These are phyloP conservation scores for Mrakiaceae sp. DNA, from an alignment of 1,284 basidiomycete genomes.

Conservation along the genomic window DNA sequence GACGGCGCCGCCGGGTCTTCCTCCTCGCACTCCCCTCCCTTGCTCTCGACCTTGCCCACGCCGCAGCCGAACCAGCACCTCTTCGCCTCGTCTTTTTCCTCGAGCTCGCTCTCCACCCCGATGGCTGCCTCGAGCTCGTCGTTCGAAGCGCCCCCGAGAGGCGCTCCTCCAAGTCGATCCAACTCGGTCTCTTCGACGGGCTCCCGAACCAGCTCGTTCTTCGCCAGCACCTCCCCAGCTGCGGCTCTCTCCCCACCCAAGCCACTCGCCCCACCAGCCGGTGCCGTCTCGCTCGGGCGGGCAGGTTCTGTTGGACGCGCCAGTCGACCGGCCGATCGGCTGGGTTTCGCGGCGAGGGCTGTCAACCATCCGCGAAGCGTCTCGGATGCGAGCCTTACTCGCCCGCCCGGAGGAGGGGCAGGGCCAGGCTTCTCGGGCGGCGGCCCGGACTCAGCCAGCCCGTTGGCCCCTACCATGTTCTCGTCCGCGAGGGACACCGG, in stretches of 20 bases:
- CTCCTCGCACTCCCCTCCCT: no score
- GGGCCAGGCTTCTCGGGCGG: neutral
- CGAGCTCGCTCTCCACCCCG: neutral
- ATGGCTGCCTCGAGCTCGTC: no score
- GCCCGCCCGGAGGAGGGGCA: neutral
- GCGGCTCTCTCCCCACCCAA: conserved; percentile 8
- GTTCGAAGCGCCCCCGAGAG: no score
- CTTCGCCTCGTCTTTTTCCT: neutral
- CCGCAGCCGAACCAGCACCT: no score
- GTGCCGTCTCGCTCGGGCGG: conserved; percentile 8
- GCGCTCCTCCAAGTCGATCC: no score
- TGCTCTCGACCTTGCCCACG: no score
- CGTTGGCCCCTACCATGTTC: no score
- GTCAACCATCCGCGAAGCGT: conserved; percentile 1
- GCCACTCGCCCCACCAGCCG: conserved; percentile 15
- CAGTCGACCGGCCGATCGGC: neutral
- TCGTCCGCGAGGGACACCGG: no score
- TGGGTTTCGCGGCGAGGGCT: neutral
- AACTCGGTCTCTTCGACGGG: no score
- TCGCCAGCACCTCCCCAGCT: neutral
- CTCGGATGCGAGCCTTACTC: neutral
- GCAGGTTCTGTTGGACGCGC: conserved; percentile 2
- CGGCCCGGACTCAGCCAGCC: neutral
- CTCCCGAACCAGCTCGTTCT: conserved; percentile 7
- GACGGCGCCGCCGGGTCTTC: no score